Conservation (phyloP, 129 eudicot species). For the Deinandra increscens region DNA sequence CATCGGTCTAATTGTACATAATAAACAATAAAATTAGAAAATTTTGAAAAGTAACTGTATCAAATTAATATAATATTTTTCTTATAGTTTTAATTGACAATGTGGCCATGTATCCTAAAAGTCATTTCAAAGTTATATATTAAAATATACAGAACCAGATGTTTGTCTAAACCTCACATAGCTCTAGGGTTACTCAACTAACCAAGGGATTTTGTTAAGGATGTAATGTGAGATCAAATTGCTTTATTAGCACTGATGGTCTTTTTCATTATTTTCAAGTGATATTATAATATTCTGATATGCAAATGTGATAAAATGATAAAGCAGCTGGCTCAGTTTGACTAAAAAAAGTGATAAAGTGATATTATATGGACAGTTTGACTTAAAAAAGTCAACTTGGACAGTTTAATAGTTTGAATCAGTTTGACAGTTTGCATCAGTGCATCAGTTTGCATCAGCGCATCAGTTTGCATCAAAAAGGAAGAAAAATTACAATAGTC, state of each 20-base stretch:
- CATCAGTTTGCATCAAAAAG: too few relatives aligned
- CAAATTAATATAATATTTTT: not conserved
- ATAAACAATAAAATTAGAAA: constrained; percentile 10
- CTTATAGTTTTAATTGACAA: not conserved
- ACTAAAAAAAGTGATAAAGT: too few relatives aligned
- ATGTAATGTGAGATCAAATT: not conserved
- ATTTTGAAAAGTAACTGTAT: not conserved
- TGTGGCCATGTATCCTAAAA: not conserved
- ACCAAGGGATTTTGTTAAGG: not conserved
- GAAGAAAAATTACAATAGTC: too few relatives aligned
- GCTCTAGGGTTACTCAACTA: constrained; percentile 14
- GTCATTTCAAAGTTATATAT: not conserved
- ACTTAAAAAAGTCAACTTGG: too few relatives aligned
- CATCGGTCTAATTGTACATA: not conserved
- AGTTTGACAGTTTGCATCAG: too few relatives aligned
- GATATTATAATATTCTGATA: too few relatives aligned
- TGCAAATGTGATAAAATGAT: too few relatives aligned
- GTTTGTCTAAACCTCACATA: not conserved
- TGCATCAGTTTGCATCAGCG: too few relatives aligned
- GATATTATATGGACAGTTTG: too few relatives aligned
- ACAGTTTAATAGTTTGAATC: too few relatives aligned
- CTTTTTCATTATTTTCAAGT: too few relatives aligned
- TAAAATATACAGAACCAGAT: not conserved
- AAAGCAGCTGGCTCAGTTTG: too few relatives aligned
- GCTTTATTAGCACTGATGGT: not conserved